phyloP scores from a whole-genome alignment of 176 grass and related monocot species.

The Carex kokanica region DNA sequence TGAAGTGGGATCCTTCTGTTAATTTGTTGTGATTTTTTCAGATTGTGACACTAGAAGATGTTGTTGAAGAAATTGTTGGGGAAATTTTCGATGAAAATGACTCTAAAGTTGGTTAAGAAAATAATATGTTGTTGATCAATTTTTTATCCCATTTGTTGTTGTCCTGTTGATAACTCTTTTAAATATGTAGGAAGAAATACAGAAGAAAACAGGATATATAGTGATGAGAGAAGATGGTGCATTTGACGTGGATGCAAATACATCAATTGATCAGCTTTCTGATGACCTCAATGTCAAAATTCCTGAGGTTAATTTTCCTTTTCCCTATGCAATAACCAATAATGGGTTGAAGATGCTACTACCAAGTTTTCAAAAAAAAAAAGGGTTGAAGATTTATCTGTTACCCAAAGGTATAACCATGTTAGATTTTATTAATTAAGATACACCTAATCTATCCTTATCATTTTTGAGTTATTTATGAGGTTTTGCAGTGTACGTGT shows the following conservation, averaged over 20 bases:
- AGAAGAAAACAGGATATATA: constrained; percentile 94
- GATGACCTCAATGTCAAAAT: constrained; percentile 93
- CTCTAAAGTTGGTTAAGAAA: constrained; percentile 67
- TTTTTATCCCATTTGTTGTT: not conserved
- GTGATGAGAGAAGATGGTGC: constrained; percentile 86
- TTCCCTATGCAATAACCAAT: constrained; percentile 17
- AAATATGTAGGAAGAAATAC: constrained; percentile 77
- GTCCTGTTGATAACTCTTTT: constrained; percentile 8
- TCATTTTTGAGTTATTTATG: not conserved
- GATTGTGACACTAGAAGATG: constrained; percentile 99
- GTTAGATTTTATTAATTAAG: not conserved
- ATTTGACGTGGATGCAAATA: constrained; percentile 97
- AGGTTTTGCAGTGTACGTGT: not conserved
- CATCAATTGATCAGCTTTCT: constrained; percentile 90
- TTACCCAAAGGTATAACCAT: constrained; percentile 8
- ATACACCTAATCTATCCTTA: constrained; percentile 14
- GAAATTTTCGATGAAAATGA: constrained; percentile 99
- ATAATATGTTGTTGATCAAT: constrained; percentile 22
- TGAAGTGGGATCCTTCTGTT: not conserved
- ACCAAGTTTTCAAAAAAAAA: not conserved
- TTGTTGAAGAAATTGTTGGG: constrained; percentile 98
- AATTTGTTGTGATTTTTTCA: constrained; percentile 29
- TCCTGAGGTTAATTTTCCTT: constrained; percentile 64
- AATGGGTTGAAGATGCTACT: not conserved
- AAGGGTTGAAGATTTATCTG: constrained; percentile 11